phyloP scores from a whole-genome alignment of 2,329 filamentous ascomycete species.

The Paracamarosporium sp. region DNA sequence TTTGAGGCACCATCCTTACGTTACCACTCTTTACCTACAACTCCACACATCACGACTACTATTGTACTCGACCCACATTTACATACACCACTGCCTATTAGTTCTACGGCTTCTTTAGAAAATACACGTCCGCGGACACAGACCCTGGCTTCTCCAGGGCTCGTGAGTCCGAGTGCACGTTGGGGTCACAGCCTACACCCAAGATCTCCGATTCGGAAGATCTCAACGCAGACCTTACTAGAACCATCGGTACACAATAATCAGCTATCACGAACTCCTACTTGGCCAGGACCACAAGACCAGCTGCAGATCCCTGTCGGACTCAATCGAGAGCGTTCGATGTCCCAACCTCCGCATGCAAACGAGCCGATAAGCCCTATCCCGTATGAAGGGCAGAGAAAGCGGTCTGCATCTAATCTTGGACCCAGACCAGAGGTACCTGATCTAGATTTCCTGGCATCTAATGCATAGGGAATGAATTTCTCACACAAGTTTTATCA shows the following conservation, averaged over 20 bases:
- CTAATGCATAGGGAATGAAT: background rate
- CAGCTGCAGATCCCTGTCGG: background rate
- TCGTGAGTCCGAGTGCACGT: background rate
- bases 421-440: background rate
- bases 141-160: background rate
- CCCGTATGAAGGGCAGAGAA: background rate
- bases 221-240: background rate
- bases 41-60: background rate
- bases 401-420: constrained; percentile 1
- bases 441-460: background rate
- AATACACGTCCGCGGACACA: background rate
- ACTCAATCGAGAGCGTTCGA: background rate
- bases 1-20: constrained; percentile 2
- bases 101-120: background rate
- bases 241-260: background rate
- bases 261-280: background rate
- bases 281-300: background rate
- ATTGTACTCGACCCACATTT: background rate
- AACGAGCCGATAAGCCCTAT: background rate
- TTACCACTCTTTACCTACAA: background rate
- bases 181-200: background rate
- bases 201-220: background rate
- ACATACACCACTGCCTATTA: background rate
- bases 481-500: background rate
- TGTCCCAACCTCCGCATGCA: constrained; percentile 1